These are phyloP conservation scores for Fusarium cyanostomum DNA, from an alignment of 2,329 filamentous ascomycete genomes.

Conservation along the genomic window DNA sequence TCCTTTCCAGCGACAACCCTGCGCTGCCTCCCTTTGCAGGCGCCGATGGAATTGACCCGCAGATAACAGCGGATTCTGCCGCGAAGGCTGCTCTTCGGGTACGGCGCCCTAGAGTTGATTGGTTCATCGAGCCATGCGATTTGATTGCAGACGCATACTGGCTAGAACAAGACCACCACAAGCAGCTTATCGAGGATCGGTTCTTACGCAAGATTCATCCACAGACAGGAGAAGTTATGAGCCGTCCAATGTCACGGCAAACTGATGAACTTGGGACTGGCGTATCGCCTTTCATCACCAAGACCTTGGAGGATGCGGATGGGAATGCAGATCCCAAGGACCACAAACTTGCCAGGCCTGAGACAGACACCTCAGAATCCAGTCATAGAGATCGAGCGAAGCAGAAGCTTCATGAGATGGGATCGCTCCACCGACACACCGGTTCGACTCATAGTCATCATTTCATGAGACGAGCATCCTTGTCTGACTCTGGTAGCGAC, in stretches of 20 bases:
- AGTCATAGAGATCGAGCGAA: slow-evolving; percentile 67
- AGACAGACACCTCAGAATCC: slow-evolving; percentile 58
- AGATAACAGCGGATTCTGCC: slow-evolving; percentile 55
- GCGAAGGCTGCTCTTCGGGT: slow-evolving; percentile 64
- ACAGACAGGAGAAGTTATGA: slow-evolving; percentile 42
- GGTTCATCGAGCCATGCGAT: slow-evolving; percentile 84
- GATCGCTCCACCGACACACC: slow-evolving; percentile 63
- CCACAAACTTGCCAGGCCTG: slow-evolving; percentile 38
- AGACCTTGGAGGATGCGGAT: slow-evolving; percentile 39
- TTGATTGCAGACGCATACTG: slow-evolving; percentile 90
- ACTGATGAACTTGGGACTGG: slow-evolving; percentile 40
- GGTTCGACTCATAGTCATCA: slow-evolving; percentile 60
- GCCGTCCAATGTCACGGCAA: slow-evolving; percentile 46
- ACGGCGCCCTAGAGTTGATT: slow-evolving; percentile 81
- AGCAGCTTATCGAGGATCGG: slow-evolving; percentile 81
- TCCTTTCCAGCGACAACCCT: slow-evolving; percentile 37
- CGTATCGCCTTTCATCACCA: slow-evolving; percentile 41
- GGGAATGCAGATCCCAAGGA: slow-evolving; percentile 33
- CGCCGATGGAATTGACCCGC: slow-evolving; percentile 56
- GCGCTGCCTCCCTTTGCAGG: slow-evolving; percentile 57
- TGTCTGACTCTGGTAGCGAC: slow-evolving; percentile 70
- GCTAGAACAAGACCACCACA: slow-evolving; percentile 85
- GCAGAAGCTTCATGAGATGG: slow-evolving; percentile 66
- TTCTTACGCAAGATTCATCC: slow-evolving; percentile 79
- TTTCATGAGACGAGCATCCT: slow-evolving; percentile 60